These are phyloP conservation scores for Suillus brevipes DNA, from an alignment of 768 basidiomycete species.

Conservation along the genomic window DNA sequence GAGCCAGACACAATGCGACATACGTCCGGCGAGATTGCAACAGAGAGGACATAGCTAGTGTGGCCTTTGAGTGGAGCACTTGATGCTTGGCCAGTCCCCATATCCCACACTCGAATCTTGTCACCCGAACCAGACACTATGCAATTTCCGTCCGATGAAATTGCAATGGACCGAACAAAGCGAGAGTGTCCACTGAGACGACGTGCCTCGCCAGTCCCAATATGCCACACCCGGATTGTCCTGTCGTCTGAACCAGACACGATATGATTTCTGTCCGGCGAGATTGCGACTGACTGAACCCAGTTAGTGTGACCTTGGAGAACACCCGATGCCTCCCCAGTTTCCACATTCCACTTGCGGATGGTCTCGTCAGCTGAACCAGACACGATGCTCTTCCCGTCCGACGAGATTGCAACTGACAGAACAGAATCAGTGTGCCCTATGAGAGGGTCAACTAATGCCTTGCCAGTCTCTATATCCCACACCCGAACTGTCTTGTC, in stretches of 20 bases:
- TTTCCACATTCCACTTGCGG: neutral
- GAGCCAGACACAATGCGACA: neutral
- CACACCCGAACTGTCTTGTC: slow-evolving; percentile 1
- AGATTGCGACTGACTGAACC: neutral
- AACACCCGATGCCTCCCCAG: neutral
- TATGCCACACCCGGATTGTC: neutral
- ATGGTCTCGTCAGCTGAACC: neutral
- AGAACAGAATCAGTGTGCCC: neutral
- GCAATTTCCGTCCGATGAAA: neutral
- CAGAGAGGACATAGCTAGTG: neutral
- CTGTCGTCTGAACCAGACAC: neutral
- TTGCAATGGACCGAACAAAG: neutral
- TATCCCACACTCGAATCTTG: neutral
- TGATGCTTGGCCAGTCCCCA: neutral
- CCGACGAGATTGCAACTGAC: neutral
- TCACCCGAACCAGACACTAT: neutral
- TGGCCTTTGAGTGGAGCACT: neutral
- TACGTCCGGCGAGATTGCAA: neutral
- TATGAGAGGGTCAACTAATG: neutral
- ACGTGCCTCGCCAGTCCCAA: neutral
- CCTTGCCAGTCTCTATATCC: neutral
- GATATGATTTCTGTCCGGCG: neutral
- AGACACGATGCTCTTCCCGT: neutral
- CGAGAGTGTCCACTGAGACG: neutral
- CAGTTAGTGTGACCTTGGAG: neutral